Conservation (phyloP, 805 yeast genomes). For the Ogataea naganishii region DNA sequence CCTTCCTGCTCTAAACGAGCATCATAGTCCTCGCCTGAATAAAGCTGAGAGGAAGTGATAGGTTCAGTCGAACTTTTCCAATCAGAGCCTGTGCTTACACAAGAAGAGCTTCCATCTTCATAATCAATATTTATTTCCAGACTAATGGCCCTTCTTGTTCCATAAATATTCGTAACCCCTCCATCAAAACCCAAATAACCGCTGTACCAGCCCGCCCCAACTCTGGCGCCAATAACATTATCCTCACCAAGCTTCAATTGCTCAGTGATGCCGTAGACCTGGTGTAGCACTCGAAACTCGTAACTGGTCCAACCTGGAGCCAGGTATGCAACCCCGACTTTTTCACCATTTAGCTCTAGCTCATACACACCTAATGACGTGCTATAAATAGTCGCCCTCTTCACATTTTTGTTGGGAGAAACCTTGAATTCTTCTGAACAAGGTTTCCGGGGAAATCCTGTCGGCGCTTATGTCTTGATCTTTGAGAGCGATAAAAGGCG, state of each 20-base stretch:
- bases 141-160: constrained; percentile 11
- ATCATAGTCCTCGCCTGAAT: constrained; percentile 19
- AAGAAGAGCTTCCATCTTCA: constrained; percentile 8
- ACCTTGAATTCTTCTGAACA: constrained; percentile 5
- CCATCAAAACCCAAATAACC: constrained; percentile 18
- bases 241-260: constrained; percentile 3
- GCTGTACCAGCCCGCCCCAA: constrained; percentile 19
- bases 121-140: constrained; percentile 10
- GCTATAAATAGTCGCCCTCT: constrained; percentile 9
- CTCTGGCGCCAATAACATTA: constrained; percentile 13
- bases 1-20: constrained; percentile 10
- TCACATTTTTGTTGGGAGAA: constrained; percentile 1
- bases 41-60: constrained; percentile 11
- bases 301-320: constrained; percentile 21
- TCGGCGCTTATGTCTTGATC: constrained; percentile 4
- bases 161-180: constrained; percentile 14
- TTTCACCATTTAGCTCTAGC: constrained; percentile 14
- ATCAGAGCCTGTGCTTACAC: constrained; percentile 10
- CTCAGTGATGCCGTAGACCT: constrained; percentile 12
- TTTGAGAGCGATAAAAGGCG: constrained; percentile 4
- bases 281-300: constrained; percentile 13
- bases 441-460: constrained; percentile 6
- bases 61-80: constrained; percentile 15
- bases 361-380: constrained; percentile 17
- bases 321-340: constrained; percentile 11